Conservation (phyloP, 2,329 filamentous ascomycete species). For the Immersiporthe knoxdaviesiana region DNA sequence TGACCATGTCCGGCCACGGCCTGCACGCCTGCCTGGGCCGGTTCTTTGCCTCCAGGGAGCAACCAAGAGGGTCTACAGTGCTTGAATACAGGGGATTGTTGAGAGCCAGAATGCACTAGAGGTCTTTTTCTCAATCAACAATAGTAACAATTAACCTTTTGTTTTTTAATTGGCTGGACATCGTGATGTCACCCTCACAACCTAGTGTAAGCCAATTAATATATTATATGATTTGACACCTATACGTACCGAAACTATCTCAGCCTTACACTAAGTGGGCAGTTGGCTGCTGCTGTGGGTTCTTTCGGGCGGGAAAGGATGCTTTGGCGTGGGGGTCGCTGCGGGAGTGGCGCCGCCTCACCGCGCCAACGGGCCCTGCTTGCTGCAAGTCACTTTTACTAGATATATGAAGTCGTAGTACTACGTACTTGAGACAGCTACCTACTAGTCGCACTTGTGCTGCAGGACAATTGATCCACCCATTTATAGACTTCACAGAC, state of each 20-base stretch:
- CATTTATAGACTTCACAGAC: not conserved
- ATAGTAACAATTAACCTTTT: no score
- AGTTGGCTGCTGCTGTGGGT: not conserved
- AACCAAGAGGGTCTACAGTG: no score
- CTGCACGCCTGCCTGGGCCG: slow-evolving; percentile 46
- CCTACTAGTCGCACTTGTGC: not conserved
- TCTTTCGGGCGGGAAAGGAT: not conserved
- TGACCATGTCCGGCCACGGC: slow-evolving; percentile 43
- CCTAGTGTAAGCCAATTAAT: not conserved
- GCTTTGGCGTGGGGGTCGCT: not conserved
- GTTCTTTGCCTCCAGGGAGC: slow-evolving; percentile 44
- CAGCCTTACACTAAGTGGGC: not conserved
- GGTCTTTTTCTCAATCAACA: no score
- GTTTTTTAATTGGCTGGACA: no score
- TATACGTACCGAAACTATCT: no score
- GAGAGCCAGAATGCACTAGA: no score
- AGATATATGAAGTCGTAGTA: no score
- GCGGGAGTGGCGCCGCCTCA: not conserved
- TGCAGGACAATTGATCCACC: not conserved
- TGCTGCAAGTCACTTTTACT: not conserved
- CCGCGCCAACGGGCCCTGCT: not conserved
- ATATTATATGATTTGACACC: no score
- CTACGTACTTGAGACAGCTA: no score
- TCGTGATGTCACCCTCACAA: not conserved
- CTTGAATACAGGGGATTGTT: no score